Percentiles rank a stretch among this genome's conserved stretches.
Evolutionary conservation across 352 stramenopile species (phyloP).

Genomic region (Phytophthora multivora): DNA sequence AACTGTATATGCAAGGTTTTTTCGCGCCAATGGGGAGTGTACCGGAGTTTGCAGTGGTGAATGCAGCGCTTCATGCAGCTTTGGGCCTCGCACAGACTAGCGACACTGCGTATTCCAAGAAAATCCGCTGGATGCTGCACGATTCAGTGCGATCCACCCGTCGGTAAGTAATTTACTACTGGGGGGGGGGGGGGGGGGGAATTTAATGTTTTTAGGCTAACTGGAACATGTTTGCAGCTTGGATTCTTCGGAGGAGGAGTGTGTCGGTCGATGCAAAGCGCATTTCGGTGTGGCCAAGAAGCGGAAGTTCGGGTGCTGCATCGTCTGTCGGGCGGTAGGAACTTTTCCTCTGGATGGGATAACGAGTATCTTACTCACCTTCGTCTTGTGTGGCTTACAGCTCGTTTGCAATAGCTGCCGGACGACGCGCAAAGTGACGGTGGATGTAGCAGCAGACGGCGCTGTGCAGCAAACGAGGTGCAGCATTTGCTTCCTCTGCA

Average conservation of each 20-base stretch:
- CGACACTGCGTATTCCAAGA: conserved; percentile 46
- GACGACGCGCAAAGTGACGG: conserved; percentile 41
- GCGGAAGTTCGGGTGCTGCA: conserved; percentile 36
- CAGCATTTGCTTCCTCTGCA: conserved; percentile 44
- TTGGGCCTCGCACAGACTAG: conserved; percentile 38
- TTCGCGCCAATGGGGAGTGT: conserved; percentile 40
- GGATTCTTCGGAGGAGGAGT: conserved; percentile 19
- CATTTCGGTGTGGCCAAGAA: conserved; percentile 37
- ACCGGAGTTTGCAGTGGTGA: conserved; percentile 35
- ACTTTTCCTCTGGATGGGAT: neutral
- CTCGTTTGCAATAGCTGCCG: conserved; percentile 47
- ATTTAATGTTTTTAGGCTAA: neutral
- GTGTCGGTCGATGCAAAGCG: conserved; percentile 39
- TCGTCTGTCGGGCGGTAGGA: conserved; percentile 46
- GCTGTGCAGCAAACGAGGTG: conserved; percentile 35
- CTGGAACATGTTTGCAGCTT: neutral
- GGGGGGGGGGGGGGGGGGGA: too few relatives aligned
- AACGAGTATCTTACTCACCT: neutral
- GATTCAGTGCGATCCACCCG: conserved; percentile 34
- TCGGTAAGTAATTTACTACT: conserved; percentile 30
- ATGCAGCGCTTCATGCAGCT: conserved; percentile 27
- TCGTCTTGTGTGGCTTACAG: conserved; percentile 12
- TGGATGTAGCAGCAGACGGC: conserved; percentile 31
- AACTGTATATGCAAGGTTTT: conserved; percentile 51
- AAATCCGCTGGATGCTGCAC: conserved; percentile 53